Base-by-base conservation (phyloP, 106 monocot genomes). In the Dendrobium officinale region DNA sequence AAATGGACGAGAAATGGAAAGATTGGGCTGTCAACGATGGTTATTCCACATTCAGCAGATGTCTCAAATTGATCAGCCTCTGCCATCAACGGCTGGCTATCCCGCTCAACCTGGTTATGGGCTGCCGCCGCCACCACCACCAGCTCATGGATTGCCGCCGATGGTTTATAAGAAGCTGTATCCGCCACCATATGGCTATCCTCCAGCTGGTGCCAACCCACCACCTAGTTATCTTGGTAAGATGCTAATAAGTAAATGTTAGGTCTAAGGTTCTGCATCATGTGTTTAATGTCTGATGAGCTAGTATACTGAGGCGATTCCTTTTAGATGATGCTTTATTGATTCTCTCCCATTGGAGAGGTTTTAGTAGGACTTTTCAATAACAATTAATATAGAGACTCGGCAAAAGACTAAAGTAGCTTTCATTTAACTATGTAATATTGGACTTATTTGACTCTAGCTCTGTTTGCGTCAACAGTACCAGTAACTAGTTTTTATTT, bases 1-100 rank as follows among this genome's bases (percentile, higher is more conserved):
- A 94, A 77, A 88, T 94, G 89, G 96, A 96, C 68, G 90, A 96
- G 82, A 81, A 93, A 96, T 68, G 96, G 93, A 0, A 96, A 89
- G 74, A 89, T 92, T 72, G 95, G 90, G 10, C 89, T 87, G 9
- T 85, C 82, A 5, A 84, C 85, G 16, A 96, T 96, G 96, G 81
- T 84, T 1, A 90, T 90, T 70, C 93, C 96, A 19, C 92, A 31
- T 92, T 11, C 96, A 96, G 85, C 91, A 91, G 80, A 96, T 96
- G 93, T 92, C 96, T 0, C 90, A 92, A 33, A 81, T 96, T 3
- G 90, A 94, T 81, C 88, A 94, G 77, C 85, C 90, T 1, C 22
- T 92, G 29, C 93, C 96, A 22, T 90, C 93, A 43, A 75, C 84
- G 6, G 91, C 66, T 9, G 92, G 90, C 18, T 92, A 88, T 80